Evolutionary conservation across 129 eudicot genomes (phyloP).

Genomic region (Kitagawia praeruptora): DNA sequence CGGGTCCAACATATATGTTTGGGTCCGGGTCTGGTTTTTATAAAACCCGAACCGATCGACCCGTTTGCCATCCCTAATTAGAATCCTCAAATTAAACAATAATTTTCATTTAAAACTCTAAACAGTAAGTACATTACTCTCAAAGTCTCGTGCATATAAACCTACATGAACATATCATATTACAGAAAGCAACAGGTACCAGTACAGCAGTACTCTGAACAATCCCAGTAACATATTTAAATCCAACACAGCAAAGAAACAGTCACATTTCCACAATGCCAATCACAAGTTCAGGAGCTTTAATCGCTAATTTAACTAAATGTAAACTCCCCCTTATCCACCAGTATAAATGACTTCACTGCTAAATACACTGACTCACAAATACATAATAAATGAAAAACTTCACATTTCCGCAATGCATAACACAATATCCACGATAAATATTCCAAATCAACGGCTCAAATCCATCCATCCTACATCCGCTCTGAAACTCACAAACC

Average conservation of each 20-base stretch:
- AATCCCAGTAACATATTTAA: background rate
- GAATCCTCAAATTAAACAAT: constrained; percentile 9
- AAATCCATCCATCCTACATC: background rate
- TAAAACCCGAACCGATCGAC: too few species aligned
- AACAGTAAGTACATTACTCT: background rate
- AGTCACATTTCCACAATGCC: background rate
- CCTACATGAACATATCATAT: background rate
- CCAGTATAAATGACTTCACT: background rate
- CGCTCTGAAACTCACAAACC: too few species aligned
- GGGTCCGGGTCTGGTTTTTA: too few species aligned
- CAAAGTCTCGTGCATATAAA: background rate
- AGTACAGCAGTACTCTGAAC: background rate
- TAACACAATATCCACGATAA: background rate
- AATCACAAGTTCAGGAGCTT: background rate
- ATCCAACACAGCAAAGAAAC: background rate
- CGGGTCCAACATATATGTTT: too few species aligned
- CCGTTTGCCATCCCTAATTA: background rate
- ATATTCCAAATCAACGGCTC: too few species aligned
- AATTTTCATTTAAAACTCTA: background rate
- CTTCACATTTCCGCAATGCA: background rate
- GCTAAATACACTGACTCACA: background rate
- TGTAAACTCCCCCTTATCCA: background rate
- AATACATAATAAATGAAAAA: background rate
- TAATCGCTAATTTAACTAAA: background rate
- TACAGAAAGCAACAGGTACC: background rate